Evolutionary conservation across 2,329 filamentous ascomycete species (phyloP).

Genomic region (Davidsoniella eucalypti): DNA sequence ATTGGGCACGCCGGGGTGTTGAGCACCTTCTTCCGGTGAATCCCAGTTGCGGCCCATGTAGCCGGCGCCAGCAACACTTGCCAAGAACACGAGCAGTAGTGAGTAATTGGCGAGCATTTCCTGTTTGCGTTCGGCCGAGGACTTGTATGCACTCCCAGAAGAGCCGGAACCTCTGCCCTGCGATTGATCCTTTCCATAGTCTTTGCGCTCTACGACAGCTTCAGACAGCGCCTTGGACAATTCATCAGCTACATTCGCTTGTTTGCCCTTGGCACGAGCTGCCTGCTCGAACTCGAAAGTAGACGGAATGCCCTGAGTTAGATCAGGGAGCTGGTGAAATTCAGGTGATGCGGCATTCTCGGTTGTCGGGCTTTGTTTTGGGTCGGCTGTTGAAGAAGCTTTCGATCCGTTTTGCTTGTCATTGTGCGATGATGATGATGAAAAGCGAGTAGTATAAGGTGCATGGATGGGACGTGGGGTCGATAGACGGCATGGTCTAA

Average conservation of each 20-base stretch:
- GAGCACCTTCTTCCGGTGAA: constrained; percentile 54
- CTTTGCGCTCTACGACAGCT: constrained; percentile 21
- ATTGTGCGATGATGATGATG: too few relatives aligned
- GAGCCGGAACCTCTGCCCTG: constrained; percentile 37
- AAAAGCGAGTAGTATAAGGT: too few relatives aligned
- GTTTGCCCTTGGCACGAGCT: constrained; percentile 5
- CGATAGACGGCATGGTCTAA: too few relatives aligned
- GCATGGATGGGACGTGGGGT: too few relatives aligned
- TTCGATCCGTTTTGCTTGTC: too few relatives aligned
- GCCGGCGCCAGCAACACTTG: constrained; percentile 39
- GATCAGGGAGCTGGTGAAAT: constrained; percentile 62
- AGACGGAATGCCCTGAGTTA: constrained; percentile 88
- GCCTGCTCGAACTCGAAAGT: constrained; percentile 65
- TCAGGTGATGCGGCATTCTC: constrained; percentile 19
- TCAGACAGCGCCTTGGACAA: constrained; percentile 15
- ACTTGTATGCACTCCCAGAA: constrained; percentile 69
- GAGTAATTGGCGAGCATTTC: constrained; percentile 60
- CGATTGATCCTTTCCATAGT: constrained; percentile 24
- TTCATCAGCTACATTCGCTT: constrained; percentile 20
- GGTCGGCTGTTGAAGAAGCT: neutral
- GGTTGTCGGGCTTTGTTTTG: neutral
- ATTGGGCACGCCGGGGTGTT: constrained; percentile 56
- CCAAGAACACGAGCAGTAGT: constrained; percentile 43
- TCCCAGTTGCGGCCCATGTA: constrained; percentile 88
- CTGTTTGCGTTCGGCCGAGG: constrained; percentile 72